These are phyloP conservation scores for Cytospora schulzeri DNA, from an alignment of 2,329 filamentous ascomycete species.

Conservation along the genomic window DNA sequence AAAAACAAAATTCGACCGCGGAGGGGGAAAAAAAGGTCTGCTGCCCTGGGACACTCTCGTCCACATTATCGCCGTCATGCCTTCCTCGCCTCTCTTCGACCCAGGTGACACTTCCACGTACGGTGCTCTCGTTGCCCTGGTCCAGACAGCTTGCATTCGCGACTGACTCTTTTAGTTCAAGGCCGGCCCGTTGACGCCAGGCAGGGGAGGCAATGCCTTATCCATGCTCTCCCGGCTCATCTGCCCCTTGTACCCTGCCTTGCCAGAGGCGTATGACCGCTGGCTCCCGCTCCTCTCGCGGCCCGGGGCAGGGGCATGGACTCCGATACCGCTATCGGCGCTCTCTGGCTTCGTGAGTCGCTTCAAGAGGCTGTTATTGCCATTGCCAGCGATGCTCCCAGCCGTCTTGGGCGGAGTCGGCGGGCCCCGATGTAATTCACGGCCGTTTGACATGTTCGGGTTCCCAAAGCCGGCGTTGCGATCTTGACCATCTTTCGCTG, in stretches of 20 bases:
- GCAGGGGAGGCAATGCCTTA: constrained; percentile 62
- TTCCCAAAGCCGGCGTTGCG: constrained; percentile 37
- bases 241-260: constrained; percentile 37
- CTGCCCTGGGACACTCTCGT: constrained; percentile 15
- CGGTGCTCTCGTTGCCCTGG: constrained; percentile 27
- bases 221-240: constrained; percentile 61
- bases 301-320: constrained; percentile 33
- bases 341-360: constrained; percentile 47
- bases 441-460: constrained; percentile 35
- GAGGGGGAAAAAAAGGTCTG: constrained; percentile 1
- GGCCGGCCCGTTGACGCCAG: constrained; percentile 34
- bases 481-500: constrained; percentile 44
- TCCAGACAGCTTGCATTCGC: constrained; percentile 15
- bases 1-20: constrained; percentile 24
- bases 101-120: not conserved
- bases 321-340: constrained; percentile 51
- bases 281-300: constrained; percentile 32
- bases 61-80: constrained; percentile 18
- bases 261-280: constrained; percentile 33
- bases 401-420: constrained; percentile 51
- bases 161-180: constrained; percentile 5
- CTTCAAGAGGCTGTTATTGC: constrained; percentile 15
- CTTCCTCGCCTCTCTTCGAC: not conserved
- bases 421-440: constrained; percentile 34
- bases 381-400: constrained; percentile 18